Evolutionary conservation across 208 protist species (phyloP).

Genomic region (Leishmania tropica): DNA sequence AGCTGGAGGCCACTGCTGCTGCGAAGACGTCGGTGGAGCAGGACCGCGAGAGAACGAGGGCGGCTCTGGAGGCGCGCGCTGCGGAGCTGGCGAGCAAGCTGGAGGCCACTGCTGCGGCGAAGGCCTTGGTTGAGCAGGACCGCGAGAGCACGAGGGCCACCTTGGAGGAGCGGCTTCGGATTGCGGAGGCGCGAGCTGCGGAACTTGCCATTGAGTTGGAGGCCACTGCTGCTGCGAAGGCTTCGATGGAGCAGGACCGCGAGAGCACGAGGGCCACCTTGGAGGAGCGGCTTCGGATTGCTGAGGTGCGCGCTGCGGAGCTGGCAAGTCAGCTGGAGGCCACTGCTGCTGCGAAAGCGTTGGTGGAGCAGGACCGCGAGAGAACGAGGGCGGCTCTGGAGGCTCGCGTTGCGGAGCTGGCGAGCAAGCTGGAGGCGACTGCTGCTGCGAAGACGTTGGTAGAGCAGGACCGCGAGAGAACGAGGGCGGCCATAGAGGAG

Average conservation of each 20-base stretch:
- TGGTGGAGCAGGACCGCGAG: too few species aligned
- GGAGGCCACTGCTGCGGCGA: constrained; percentile 8
- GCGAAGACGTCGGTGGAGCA: background rate
- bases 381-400: too few species aligned
- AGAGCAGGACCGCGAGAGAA: too few species aligned
- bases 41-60: background rate
- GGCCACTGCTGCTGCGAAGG: constrained; percentile 36
- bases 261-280: background rate
- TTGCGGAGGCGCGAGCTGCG: background rate
- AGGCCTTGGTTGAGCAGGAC: constrained; percentile 33
- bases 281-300: too few species aligned
- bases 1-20: background rate
- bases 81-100: background rate
- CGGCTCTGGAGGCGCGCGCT: too few species aligned
- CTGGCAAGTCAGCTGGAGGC: too few species aligned
- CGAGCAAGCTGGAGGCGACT: too few species aligned
- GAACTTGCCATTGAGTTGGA: background rate
- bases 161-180: background rate
- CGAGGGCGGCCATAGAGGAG: too few species aligned
- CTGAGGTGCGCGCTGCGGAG: too few species aligned
- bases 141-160: background rate
- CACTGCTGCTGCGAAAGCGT: too few species aligned
- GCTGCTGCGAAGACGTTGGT: too few species aligned
- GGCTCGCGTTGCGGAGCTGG: too few species aligned
- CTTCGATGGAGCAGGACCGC: constrained; percentile 14